Evolutionary conservation across 192 early-diverging fungal genomes (phyloP), one percentile per base, ranked within the genome.

Genomic region (Gonapodya sp.): DNA sequence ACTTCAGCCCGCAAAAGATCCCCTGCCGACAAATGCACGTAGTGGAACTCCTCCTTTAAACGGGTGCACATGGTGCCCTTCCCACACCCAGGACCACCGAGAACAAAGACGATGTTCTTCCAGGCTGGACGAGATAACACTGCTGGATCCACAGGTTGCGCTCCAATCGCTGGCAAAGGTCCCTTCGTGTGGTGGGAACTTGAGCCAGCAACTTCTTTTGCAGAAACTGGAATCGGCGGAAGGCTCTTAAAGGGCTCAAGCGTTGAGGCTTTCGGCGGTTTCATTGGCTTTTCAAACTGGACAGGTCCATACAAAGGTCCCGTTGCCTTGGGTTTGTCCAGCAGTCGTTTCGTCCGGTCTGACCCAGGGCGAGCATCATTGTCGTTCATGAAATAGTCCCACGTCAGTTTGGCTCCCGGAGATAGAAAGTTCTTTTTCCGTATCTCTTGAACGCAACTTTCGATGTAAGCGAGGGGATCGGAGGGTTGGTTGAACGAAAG

Each of bases 1-100:
- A 87, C 84, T 80, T 92, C 91, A 34, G 86, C 88, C 18, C 91
- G 83, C 31, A 92, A 83, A 34, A 92, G 80, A 82, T 92, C 91
- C 8, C 91, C 91, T 1, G 88, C 86, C 0, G 90, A 92, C 16
- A 92, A 35, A 77, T 92, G 91, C 0, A 83, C 82, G 73, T 84
- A 89, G 1, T 82, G 73, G 31, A 87, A 82, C 31, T 73, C 75
- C n/a, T 88, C 81, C 2, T 84, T 87, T 0, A 92, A 83, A 34
- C 82, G 73, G 31, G 79, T 86, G 80, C 91, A 92, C 36, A 92
- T 87, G 16, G 91, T 92, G 8, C 91, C 91, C 83, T 87, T 86
- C 1, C 85, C 89, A 16, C 80, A 83, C 1, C 87, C 86, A 35
- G 89, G 87, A 0, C 89, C 89, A 33, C 89, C 89, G 0, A 90